Percentiles rank a stretch among this genome's conserved stretches.
These are phyloP conservation scores for Melaleuca alternifolia DNA, from an alignment of 345 rosid genomes.

Conservation along the genomic window DNA sequence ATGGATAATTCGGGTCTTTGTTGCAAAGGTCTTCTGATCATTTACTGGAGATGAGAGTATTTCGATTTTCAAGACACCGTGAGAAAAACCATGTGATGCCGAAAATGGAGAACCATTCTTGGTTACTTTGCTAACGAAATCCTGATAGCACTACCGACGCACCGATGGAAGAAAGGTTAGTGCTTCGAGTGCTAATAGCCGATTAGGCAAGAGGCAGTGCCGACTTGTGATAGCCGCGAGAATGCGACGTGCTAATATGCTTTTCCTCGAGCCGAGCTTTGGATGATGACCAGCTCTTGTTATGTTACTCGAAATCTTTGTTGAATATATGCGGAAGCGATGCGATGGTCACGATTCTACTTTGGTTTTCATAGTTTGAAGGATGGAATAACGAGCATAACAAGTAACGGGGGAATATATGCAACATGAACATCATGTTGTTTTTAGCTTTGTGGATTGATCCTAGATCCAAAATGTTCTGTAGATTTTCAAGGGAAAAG, in stretches of 20 bases:
- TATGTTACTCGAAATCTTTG: not conserved
- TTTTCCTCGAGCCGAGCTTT: not conserved
- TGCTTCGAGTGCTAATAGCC: accelerated
- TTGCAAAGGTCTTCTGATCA: not conserved
- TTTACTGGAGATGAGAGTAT: not conserved
- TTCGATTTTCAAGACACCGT: not conserved
- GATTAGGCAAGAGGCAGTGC: accelerated
- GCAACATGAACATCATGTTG: not conserved
- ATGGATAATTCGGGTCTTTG: too few species aligned
- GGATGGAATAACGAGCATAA: not conserved
- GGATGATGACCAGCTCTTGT: not conserved
- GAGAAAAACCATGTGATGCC: not conserved
- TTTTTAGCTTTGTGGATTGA: not conserved
- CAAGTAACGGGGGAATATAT: not conserved
- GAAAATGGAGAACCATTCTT: not conserved
- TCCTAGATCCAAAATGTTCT: not conserved
- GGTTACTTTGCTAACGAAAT: not conserved
- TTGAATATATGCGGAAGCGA: not conserved
- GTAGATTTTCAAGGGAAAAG: not conserved
- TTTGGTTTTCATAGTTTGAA: not conserved
- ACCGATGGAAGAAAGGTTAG: not conserved
- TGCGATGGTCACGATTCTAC: not conserved
- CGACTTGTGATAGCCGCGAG: not conserved
- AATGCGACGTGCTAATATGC: not conserved
- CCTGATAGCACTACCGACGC: too few species aligned